These are phyloP conservation scores for Fusarium cyanostomum DNA, from an alignment of 2,329 filamentous ascomycete species.

Conservation along the genomic window DNA sequence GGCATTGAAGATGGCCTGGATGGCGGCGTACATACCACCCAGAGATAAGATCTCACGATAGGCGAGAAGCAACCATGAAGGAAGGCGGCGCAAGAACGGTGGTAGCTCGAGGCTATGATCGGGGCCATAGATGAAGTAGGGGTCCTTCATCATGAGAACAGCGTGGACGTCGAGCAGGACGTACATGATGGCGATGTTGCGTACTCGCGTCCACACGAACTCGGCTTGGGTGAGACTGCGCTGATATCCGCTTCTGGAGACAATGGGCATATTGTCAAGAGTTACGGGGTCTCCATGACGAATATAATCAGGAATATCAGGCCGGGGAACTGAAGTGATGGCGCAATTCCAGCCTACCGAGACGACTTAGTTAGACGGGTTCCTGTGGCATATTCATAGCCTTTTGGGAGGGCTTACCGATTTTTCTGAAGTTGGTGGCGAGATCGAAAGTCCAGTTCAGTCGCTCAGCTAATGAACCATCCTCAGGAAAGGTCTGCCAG, in stretches of 20 bases:
- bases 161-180: conserved; percentile 76
- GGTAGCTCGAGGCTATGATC: conserved; percentile 52
- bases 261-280: conserved; percentile 53
- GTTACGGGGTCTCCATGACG: conserved; percentile 50
- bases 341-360: conserved; percentile 66
- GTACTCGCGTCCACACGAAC: conserved; percentile 58
- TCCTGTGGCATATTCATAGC: conserved; percentile 1
- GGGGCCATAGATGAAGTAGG: conserved; percentile 74
- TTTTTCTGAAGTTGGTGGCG: conserved; percentile 62
- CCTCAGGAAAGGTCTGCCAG: conserved; percentile 68
- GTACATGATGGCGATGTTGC: conserved; percentile 65
- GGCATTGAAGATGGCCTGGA: conserved; percentile 69
- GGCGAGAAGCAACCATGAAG: conserved; percentile 57
- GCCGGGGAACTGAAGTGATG: conserved; percentile 60
- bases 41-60: conserved; percentile 68
- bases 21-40: conserved; percentile 64
- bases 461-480: conserved; percentile 58
- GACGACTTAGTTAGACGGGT: not conserved
- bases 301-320: conserved; percentile 50
- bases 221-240: conserved; percentile 53
- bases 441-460: conserved; percentile 67
- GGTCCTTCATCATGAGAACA: conserved; percentile 75
- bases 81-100: conserved; percentile 53
- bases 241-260: conserved; percentile 57
- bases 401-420: conserved; percentile 52